Evolutionary conservation across 768 basidiomycete genomes (phyloP), one percentile per base, ranked within the genome.

Genomic region (Clathrus columnatus): DNA sequence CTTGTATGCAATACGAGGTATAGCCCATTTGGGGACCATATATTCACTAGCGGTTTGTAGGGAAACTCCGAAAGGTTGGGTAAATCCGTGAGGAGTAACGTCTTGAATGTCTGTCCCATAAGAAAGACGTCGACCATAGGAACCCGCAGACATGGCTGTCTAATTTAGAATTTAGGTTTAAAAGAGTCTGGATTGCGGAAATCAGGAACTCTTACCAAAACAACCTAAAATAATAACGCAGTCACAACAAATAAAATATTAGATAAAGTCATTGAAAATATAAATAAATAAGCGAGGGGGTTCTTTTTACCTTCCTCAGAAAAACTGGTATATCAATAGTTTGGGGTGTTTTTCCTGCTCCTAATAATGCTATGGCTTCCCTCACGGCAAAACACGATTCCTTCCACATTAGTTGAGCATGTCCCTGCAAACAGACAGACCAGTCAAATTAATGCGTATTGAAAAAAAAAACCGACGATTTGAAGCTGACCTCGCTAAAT

Each of bases 321-420:
- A 29, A 68, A 62, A 59, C 66, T 63, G 8, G 67, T 51, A 10
- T 55, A 41, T n/a, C 47, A 32, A 21, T 50, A 50, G 29, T 60
- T n/a, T 44, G 44, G 54, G 27, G 29, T 2, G 23, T 7, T 28
- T 32, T 20, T 32, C 29, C 20, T 1, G 36, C 44, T 11, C 73
- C 72, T 6, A 78, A 61, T 18, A 71, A 62, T 14, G 64, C 61
- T 46, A 76, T 72, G 75, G 75, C 76, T 58, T 77, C 72, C 23
- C 71, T 60, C 7, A 70, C 56, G 1, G 75, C 63, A 28, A 69
- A 69, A 7, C 70, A 65, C 0, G 73, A 68, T 59, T 79, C 76
- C 16, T 64, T 61, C 78, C 78, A 79, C 4, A 76, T 76, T n/a
- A 78, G 65, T 5, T 73, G 70, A 53, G 73, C 68, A 30, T 78